Base-by-base conservation (phyloP, 1,284 basidiomycete species). In the Bondarzewia mesenterica region DNA sequence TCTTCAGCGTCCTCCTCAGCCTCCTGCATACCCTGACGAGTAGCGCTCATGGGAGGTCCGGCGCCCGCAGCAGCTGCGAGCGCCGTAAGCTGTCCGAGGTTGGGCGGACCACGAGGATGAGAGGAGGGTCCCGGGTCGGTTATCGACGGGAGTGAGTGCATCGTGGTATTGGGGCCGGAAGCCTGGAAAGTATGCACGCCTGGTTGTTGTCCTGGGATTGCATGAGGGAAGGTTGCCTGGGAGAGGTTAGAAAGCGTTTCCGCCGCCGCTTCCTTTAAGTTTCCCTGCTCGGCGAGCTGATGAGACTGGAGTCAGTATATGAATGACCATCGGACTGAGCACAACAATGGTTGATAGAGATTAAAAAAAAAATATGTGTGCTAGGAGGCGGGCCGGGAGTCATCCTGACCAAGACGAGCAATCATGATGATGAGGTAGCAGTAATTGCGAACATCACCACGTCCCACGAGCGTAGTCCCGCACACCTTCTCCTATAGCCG, bases 51-150 rank as follows among this genome's bases (percentile, higher is more conserved):
- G 14, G 10, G 38, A 10, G 38, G 12, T 7, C 14, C 21, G 7
- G 12, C 46, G 38, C 53, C 53, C 2, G 53, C 52, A 21, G 53
- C 50, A 5, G 66, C 63, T 0, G 79, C 76, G 4, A 71, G 68
- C 1, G 74, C 73, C 23, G 72, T 71, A 47, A 82, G 65, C 51
- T 83, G 78, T 21, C 76, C 77, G 1, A 83, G 67, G 52, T 79
- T 78, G 5, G 82, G 82, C 2, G 84, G 82, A 0, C 82, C 82
- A 8, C 80, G 74, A 1, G 83, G 82, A 57, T 87, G 84, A 0
- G 82, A 80, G 0, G 82, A 85, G n/a, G 82, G 82, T 2, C 83
- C 82, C 5, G 82, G 78, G 47, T 86, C 83, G 7, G 54, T 40
- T 25, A 55, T 26, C 18, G 10, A 35, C 18, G 51, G 53, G n/a